Evolutionary conservation across 441 rosid genomes (phyloP).

Genomic region (Kokia cookei): DNA sequence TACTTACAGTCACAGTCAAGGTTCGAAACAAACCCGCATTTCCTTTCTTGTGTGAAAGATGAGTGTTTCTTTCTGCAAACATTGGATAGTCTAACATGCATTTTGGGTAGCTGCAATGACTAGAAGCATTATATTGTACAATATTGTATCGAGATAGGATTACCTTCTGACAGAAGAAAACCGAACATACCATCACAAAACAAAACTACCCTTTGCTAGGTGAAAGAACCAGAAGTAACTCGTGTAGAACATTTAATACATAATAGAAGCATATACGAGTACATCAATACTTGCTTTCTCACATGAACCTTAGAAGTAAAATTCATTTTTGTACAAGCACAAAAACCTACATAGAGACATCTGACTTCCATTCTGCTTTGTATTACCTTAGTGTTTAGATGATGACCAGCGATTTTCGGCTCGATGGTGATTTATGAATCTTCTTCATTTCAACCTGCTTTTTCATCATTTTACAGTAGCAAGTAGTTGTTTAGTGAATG

Average conservation of each 20-base stretch:
- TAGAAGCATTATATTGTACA: not conserved
- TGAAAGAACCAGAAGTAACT: not conserved
- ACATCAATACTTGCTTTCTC: conserved; percentile 5
- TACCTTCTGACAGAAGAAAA: not conserved
- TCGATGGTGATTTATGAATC: conserved; percentile 49
- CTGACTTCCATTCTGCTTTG: conserved; percentile 11
- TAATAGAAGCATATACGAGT: not conserved
- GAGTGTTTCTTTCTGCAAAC: not conserved
- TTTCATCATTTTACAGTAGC: conserved; percentile 12
- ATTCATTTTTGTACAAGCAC: conserved; percentile 21
- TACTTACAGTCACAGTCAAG: not conserved
- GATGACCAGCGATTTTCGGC: conserved; percentile 54
- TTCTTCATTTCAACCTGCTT: conserved; percentile 42
- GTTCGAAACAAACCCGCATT: not conserved
- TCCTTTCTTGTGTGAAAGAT: not conserved
- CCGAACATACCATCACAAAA: not conserved
- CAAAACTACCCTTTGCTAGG: conserved; percentile 2
- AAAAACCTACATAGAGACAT: conserved; percentile 17
- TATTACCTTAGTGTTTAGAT: conserved; percentile 28
- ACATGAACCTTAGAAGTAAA: conserved; percentile 15
- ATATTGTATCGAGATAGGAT: not conserved
- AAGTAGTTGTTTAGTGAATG: not conserved
- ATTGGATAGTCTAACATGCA: not conserved
- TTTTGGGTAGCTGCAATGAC: not conserved
- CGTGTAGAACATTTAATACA: not conserved